Evolutionary conservation across 2,329 filamentous ascomycete genomes (phyloP).

Genomic region (Penicillium digitatum): DNA sequence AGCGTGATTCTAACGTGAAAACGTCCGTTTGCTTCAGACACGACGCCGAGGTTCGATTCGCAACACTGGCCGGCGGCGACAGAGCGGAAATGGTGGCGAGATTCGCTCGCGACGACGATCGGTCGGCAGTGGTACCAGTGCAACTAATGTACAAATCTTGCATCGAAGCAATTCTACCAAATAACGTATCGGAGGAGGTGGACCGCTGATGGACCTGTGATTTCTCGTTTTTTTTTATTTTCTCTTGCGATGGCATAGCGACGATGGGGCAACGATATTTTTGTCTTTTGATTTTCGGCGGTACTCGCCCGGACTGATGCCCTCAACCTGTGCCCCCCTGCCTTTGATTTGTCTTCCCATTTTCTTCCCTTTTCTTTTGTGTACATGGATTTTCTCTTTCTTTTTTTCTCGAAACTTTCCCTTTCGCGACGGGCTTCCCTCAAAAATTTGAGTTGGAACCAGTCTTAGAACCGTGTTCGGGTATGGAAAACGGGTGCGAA

Average conservation of each 20-base stretch:
- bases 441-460: conserved; percentile 33
- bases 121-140: conserved; percentile 34
- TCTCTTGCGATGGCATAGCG: conserved; percentile 37
- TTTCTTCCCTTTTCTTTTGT: conserved; percentile 32
- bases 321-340: conserved; percentile 17
- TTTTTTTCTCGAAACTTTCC: conserved; percentile 33
- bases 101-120: conserved; percentile 42
- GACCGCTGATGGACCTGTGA: conserved; percentile 22
- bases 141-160: conserved; percentile 34
- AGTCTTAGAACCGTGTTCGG: conserved; percentile 43
- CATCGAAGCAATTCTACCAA: conserved; percentile 44
- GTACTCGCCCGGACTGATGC: conserved; percentile 21
- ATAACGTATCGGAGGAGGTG: conserved; percentile 25
- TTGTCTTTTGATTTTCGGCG: conserved; percentile 26
- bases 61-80: conserved; percentile 36
- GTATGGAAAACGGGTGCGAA: conserved; percentile 43
- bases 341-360: conserved; percentile 14
- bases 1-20: conserved; percentile 47
- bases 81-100: conserved; percentile 42
- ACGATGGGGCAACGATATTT: conserved; percentile 35
- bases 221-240: conserved; percentile 25
- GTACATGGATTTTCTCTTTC: conserved; percentile 40
- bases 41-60: conserved; percentile 43
- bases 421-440: conserved; percentile 28
- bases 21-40: conserved; percentile 46